Conservation (phyloP, 345 rosid genomes). For the Microthlaspi erraticum region DNA sequence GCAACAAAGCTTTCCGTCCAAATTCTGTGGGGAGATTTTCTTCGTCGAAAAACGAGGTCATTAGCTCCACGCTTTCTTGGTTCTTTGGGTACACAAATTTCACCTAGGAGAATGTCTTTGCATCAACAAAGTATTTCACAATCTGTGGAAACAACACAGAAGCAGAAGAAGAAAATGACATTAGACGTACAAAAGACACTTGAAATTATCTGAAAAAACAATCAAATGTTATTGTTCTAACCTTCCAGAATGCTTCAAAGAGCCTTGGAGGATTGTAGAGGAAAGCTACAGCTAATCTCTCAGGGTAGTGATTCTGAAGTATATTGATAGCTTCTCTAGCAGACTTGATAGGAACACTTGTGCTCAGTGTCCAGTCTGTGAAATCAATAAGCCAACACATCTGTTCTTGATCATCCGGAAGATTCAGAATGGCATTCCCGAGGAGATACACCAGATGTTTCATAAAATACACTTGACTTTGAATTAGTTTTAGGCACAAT, state of each 20-base stretch:
- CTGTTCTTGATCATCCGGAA: slow-evolving; percentile 90
- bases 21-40: slow-evolving; percentile 81
- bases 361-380: slow-evolving; percentile 80
- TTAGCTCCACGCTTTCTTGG: slow-evolving; percentile 72
- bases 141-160: slow-evolving; percentile 51
- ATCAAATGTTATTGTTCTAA: too few species aligned
- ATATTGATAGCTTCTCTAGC: slow-evolving; percentile 78
- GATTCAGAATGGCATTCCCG: slow-evolving; percentile 89
- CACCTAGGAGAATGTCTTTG: slow-evolving; percentile 86
- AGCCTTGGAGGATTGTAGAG: slow-evolving; percentile 92
- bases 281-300: slow-evolving; percentile 88
- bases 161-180: not conserved
- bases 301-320: slow-evolving; percentile 91
- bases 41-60: slow-evolving; percentile 76
- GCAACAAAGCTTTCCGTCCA: slow-evolving; percentile 79
- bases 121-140: slow-evolving; percentile 85
- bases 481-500: too few species aligned
- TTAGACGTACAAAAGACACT: not conserved
- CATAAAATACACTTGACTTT: too few species aligned
- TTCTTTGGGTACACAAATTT: slow-evolving; percentile 95
- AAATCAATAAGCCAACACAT: slow-evolving; percentile 97
- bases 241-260: slow-evolving; percentile 99
- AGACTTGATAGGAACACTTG: slow-evolving; percentile 71
- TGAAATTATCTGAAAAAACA: too few species aligned
- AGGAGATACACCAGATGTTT: slow-evolving; percentile 86